A percentile compares a stretch with the other conserved stretches of the same genome.
These are phyloP conservation scores for Globisporangium acanthophoron DNA, from an alignment of 352 stramenopile genomes.

Conservation along the genomic window DNA sequence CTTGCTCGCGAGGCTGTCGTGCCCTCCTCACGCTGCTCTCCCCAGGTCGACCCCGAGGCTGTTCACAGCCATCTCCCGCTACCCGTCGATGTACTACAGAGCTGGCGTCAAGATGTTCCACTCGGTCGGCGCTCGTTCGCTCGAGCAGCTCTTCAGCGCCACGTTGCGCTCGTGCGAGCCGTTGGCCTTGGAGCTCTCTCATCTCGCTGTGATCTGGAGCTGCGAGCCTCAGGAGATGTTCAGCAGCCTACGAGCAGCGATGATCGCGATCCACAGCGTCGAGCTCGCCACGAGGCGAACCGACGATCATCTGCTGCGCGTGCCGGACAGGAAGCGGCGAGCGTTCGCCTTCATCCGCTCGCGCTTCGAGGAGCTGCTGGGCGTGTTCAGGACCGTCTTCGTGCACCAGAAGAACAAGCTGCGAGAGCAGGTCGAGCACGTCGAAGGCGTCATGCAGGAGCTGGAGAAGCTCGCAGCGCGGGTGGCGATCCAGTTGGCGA, in stretches of 20 bases:
- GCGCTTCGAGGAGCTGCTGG: slow-evolving; percentile 41
- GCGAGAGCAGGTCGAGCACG: not conserved
- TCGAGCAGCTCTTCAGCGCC: slow-evolving; percentile 23
- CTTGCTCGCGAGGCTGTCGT: not conserved
- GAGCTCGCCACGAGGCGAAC: not conserved
- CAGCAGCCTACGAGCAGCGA: not conserved
- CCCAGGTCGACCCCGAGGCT: slow-evolving; percentile 25
- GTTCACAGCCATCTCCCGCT: slow-evolving; percentile 26
- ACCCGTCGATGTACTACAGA: slow-evolving; percentile 43
- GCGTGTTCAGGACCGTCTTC: slow-evolving; percentile 36
- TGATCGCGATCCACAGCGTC: slow-evolving; percentile 8
- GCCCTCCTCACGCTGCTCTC: no score
- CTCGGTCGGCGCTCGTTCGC: slow-evolving; percentile 7
- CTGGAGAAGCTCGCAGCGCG: not conserved
- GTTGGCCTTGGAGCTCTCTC: slow-evolving; percentile 5
- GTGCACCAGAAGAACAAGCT: slow-evolving; percentile 36
- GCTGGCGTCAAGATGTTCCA: slow-evolving; percentile 39
- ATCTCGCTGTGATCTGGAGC: not conserved
- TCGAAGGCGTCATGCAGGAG: slow-evolving; percentile 1
- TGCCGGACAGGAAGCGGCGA: slow-evolving; percentile 9
- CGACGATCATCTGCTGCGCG: not conserved
- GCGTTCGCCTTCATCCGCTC: slow-evolving; percentile 25
- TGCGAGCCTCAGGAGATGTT: not conserved
- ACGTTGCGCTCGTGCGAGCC: slow-evolving; percentile 3
- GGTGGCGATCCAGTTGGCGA: slow-evolving; percentile 8